Percentiles rank a stretch among this genome's conserved stretches.
Evolutionary conservation across 257 asterid species (phyloP).

Genomic region (Jacaranda mimosifolia): DNA sequence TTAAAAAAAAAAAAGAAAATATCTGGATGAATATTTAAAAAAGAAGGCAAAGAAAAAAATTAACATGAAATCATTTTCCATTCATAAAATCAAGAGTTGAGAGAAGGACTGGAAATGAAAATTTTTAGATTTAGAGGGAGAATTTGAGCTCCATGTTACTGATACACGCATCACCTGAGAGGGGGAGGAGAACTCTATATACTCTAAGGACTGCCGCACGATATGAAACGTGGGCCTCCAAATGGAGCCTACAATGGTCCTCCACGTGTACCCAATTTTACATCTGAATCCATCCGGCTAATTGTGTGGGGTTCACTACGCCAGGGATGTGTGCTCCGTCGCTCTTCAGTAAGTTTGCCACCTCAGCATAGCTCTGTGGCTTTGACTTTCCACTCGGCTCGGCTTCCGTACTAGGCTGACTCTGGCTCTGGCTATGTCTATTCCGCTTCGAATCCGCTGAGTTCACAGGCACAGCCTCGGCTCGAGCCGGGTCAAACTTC

Average conservation of each 20-base stretch:
- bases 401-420: conserved; percentile 10
- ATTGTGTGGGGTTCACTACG: conserved; percentile 63
- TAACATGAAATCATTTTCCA: not conserved
- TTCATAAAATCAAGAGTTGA: not conserved
- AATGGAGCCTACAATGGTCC: not conserved
- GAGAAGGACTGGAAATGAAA: not conserved
- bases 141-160: not conserved
- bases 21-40: not conserved
- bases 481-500: conserved; percentile 60
- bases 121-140: not conserved
- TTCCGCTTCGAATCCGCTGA: conserved; percentile 43
- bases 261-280: conserved; percentile 22
- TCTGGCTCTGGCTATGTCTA: conserved; percentile 11
- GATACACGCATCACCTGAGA: conserved; percentile 22
- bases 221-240: not conserved
- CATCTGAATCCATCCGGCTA: conserved; percentile 54
- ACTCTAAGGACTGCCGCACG: conserved; percentile 14
- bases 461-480: conserved; percentile 42
- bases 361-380: conserved; percentile 56
- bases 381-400: conserved; percentile 36
- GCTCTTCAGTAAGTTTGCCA: conserved; percentile 57
- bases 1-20: not conserved
- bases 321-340: conserved; percentile 66
- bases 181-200: conserved; percentile 4
- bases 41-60: not conserved